Conservation (phyloP, 2,329 filamentous ascomycete species). For the Fusarium veterinarium region DNA sequence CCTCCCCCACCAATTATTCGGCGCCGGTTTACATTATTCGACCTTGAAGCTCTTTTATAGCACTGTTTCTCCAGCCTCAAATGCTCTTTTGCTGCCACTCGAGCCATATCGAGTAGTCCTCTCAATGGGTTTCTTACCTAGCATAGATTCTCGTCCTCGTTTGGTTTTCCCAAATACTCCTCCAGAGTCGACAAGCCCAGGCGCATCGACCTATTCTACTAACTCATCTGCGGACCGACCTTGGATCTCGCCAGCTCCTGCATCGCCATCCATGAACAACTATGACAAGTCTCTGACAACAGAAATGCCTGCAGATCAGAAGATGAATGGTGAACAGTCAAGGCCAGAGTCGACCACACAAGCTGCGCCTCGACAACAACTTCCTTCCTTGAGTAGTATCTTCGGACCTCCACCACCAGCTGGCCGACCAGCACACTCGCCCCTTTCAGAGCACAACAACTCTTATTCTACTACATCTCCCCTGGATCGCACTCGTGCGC, state of each 20-base stretch:
- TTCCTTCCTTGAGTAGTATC: slow-evolving; percentile 68
- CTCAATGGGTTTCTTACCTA: slow-evolving; percentile 68
- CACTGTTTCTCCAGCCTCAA: slow-evolving; percentile 27
- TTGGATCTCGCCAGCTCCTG: slow-evolving; percentile 54
- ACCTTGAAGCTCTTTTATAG: slow-evolving; percentile 27
- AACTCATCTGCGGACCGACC: slow-evolving; percentile 58
- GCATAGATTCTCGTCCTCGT: slow-evolving; percentile 62
- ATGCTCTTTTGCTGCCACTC: slow-evolving; percentile 43
- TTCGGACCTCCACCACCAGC: slow-evolving; percentile 62
- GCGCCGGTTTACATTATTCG: slow-evolving; percentile 31
- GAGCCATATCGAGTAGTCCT: slow-evolving; percentile 48
- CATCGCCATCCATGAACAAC: slow-evolving; percentile 68
- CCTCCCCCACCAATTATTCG: slow-evolving; percentile 33
- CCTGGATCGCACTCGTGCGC: slow-evolving; percentile 58
- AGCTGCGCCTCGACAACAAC: slow-evolving; percentile 56
- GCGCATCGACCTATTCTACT: slow-evolving; percentile 60
- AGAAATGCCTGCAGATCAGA: slow-evolving; percentile 57
- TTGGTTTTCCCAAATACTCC: slow-evolving; percentile 65
- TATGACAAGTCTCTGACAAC: slow-evolving; percentile 62
- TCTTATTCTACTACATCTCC: slow-evolving; percentile 58
- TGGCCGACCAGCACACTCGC: slow-evolving; percentile 58
- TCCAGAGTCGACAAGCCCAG: slow-evolving; percentile 65
- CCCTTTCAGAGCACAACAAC: slow-evolving; percentile 57
- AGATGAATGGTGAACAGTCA: slow-evolving; percentile 51
- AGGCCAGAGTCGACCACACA: slow-evolving; percentile 51